Percentiles rank a stretch among this genome's conserved stretches.
These are phyloP conservation scores for Coemansia sp. DNA, from an alignment of 192 early-diverging fungal species.

Conservation along the genomic window DNA sequence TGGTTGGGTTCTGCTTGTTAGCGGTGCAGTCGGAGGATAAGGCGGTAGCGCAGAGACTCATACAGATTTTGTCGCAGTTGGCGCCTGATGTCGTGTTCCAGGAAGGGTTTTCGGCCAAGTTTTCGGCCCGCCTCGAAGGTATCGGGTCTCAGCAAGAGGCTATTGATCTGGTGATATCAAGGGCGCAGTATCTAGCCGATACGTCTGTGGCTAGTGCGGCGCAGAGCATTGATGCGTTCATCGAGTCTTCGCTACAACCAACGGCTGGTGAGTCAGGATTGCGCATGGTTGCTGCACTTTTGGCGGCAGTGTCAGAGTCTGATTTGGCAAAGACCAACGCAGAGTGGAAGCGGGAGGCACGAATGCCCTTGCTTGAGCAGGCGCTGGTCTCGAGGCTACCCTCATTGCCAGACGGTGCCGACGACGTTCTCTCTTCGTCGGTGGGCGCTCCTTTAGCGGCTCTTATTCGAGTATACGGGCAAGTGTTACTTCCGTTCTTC, in stretches of 20 bases:
- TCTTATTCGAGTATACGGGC: conserved; percentile 24
- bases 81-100: conserved; percentile 44
- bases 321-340: conserved; percentile 11
- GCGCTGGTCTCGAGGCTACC: conserved; percentile 14
- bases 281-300: conserved; percentile 15
- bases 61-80: conserved; percentile 32
- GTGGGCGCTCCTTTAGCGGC: conserved; percentile 7
- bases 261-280: not conserved
- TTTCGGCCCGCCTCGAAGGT: conserved; percentile 32
- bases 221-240: conserved; percentile 29
- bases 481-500: conserved; percentile 29
- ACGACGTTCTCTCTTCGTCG: not conserved
- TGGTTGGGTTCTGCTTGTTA: conserved; percentile 37
- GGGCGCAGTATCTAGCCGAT: conserved; percentile 28
- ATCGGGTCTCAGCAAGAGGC: conserved; percentile 32
- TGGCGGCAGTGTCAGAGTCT: conserved; percentile 27
- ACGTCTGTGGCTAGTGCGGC: conserved; percentile 23
- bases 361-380: conserved; percentile 15
- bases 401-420: not conserved
- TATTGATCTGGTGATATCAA: conserved; percentile 32
- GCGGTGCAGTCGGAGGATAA: conserved; percentile 35
- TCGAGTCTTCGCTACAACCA: conserved; percentile 12
- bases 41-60: conserved; percentile 24
- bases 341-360: conserved; percentile 18
- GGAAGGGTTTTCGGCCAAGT: conserved; percentile 27